Conservation (phyloP, 2,329 filamentous ascomycete species). For the Tolypocladium capitatum region DNA sequence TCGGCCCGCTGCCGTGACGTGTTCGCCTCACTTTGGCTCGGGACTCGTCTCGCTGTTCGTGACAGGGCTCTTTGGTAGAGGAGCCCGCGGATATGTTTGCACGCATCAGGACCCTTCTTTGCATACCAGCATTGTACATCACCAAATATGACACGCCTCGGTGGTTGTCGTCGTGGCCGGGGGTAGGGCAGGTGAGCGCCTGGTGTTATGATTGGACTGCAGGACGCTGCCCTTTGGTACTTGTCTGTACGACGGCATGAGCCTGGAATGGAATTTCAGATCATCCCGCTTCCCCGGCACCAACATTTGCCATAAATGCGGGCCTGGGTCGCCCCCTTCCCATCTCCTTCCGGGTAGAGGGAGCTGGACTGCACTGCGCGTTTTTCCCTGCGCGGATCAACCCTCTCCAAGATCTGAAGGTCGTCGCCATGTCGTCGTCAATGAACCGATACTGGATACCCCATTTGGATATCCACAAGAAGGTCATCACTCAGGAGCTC, state of each 20-base stretch:
- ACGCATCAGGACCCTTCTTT: not conserved
- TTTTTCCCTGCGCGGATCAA: not conserved
- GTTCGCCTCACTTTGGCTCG: slow-evolving; percentile 2
- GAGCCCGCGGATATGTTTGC: not conserved
- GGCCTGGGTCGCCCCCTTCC: not conserved
- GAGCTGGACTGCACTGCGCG: not conserved
- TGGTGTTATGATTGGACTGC: not conserved
- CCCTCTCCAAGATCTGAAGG: not conserved
- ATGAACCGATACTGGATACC: slow-evolving; percentile 51
- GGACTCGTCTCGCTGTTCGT: not conserved
- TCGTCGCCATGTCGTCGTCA: slow-evolving; percentile 12
- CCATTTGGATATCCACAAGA: slow-evolving; percentile 45
- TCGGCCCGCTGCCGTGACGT: not conserved
- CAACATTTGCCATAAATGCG: not conserved
- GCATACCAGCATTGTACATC: slow-evolving; percentile 1
- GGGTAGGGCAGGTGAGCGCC: slow-evolving; percentile 1
- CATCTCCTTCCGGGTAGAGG: not conserved
- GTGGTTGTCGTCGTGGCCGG: not conserved
- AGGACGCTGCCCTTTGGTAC: not conserved
- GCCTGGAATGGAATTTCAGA: not conserved
- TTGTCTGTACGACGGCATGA: not conserved
- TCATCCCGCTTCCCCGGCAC: not conserved
- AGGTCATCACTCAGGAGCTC: slow-evolving; percentile 44
- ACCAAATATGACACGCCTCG: not conserved
- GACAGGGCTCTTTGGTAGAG: not conserved